Evolutionary conservation across 768 basidiomycete species (phyloP), one percentile per base, ranked within the genome.

Genomic region (Agaricus sinodeliciosus): DNA sequence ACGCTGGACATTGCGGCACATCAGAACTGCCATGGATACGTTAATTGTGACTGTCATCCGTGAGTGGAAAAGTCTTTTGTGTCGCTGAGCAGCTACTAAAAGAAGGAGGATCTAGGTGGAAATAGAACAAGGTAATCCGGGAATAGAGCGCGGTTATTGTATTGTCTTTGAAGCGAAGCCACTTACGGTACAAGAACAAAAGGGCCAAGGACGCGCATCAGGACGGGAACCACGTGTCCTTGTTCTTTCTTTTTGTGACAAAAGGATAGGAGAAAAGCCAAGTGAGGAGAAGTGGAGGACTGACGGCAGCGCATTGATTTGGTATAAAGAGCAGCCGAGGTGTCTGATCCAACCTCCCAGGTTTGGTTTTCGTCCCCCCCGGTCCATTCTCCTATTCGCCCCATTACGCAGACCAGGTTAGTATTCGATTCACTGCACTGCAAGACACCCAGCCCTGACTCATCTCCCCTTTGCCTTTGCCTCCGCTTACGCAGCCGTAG

Each of bases 311-410:
- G 8, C 31, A 11, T 31, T 31, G 7, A 15, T 41, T 43, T 35
- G 35, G 27, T 54, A 54, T 54, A 54, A 54, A 54, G 52, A 54
- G 43, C 27, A 8, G 42, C 26, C 15, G 12, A 12, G 11, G 39
- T 36, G 22, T 35, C 41, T 42, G 27, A 35, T 19, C 25, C 42
- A 54, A 40, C 36, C 51, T 28, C 27, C 31, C 64, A 59, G 59
- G 65, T 62, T 65, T 65, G 44, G 50, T 60, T 61, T 63, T 63
- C 58, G 58, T 60, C 56, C 61, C 52, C 55, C 45, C 47, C 52
- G 58, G 43, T 57, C 47, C 49, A 13, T 39, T 55, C 49, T 41
- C 57, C 57, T 55, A 46, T 48, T 58, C 9, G 31, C 11, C 31
- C 7, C 11, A n/a, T 16, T n/a, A 41, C 55, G 48, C 52, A 60